Percentiles rank a stretch among this genome's conserved stretches.
These are phyloP conservation scores for Dictyostelium brefeldianum DNA, from an alignment of 78 protist species.

Conservation along the genomic window DNA sequence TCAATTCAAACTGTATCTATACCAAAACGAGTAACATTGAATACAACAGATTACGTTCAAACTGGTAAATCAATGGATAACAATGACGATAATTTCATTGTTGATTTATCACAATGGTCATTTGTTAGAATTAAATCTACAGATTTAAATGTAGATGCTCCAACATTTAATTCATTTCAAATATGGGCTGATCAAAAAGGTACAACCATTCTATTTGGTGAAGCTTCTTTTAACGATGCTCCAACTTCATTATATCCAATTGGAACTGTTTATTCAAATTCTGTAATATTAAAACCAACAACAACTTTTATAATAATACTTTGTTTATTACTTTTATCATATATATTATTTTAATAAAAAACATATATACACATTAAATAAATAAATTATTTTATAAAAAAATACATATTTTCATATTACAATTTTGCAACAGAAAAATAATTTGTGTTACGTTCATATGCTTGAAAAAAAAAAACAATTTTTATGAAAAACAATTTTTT, in stretches of 20 bases:
- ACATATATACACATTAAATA: too few relatives aligned
- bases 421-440: too few relatives aligned
- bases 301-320: too few relatives aligned
- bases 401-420: too few relatives aligned
- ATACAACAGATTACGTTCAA: neutral
- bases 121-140: conserved; percentile 17
- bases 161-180: neutral
- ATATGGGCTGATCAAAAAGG: neutral
- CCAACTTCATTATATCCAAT: neutral
- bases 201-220: neutral
- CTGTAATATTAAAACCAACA: neutral
- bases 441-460: too few relatives aligned
- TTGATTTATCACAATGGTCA: neutral
- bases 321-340: too few relatives aligned
- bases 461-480: too few relatives aligned
- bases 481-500: too few relatives aligned
- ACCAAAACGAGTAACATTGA: neutral
- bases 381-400: too few relatives aligned
- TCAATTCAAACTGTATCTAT: neutral
- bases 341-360: too few relatives aligned
- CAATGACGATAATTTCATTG: neutral
- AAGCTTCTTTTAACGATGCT: neutral
- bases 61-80: neutral
- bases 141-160: neutral
- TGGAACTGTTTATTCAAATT: neutral